Base-by-base conservation (phyloP, 2,329 filamentous ascomycete species). In the Fusarium cyanostomum region DNA sequence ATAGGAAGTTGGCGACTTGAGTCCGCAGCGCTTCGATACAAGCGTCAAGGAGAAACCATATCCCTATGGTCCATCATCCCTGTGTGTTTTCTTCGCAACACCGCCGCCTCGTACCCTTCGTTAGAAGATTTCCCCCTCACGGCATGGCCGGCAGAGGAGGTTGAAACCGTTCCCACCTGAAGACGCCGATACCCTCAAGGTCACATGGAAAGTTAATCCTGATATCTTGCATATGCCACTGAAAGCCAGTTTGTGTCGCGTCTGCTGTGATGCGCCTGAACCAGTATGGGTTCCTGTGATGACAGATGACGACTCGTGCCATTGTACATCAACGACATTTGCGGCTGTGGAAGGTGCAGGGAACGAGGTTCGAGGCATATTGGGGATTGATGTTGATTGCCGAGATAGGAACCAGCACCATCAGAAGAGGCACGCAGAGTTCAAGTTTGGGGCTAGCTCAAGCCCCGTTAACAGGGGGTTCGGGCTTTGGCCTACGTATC, bases 401-500 rank as follows among this genome's bases (percentile, higher is more conserved):
- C 49, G 33, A 52, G 33, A 57, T 30, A 48, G 50, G 28, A 50
- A 15, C 21, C 31, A 31, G 26, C 34, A 28, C 42, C 35, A 37
- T 18, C 39, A 38, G 21, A 46, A 52, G 39, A 37, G 52, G 46
- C 42, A 39, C 26, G 46, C 43, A 35, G 49, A 45, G 50, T 52
- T 49, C 46, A 48, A 37, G 48, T 59, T 46, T 53, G 39, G 50
- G 46, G 38, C 59, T 64, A 66, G 30, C 44, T 50, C 48, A 37
- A 66, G 44, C 53, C 54, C 12, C 38, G 51, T 28, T 27, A 28
- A 37, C 62, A 66, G 49, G 62, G 49, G 57, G 49, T 30, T 65
- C 62, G 57, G 58, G 44, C 64, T 54, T 54, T 33, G 39, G 30
- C 35, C 26, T 55, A 44, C 37, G n/a, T n/a, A n/a, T n/a, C 43